phyloP scores from a whole-genome alignment of 208 protist species.

The Lotmaria passim region DNA sequence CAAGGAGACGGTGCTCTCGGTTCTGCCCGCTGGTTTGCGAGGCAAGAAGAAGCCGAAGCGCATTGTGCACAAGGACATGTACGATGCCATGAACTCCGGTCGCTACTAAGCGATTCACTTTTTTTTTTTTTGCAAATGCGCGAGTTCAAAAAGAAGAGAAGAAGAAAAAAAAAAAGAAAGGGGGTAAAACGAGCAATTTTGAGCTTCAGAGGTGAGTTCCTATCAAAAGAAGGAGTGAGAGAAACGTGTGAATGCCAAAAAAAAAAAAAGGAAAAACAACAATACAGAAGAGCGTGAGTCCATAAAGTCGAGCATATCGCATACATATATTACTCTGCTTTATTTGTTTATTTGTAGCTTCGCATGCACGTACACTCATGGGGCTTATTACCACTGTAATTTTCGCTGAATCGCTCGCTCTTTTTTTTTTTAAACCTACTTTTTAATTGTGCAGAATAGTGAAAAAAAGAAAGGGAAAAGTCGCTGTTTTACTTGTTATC shows the following conservation, averaged over 20 bases:
- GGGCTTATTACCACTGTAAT: too few species aligned
- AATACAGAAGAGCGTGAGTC: neutral
- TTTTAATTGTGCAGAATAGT: too few species aligned
- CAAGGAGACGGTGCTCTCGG: constrained; percentile 75
- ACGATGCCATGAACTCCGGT: constrained; percentile 86
- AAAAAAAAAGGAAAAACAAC: neutral
- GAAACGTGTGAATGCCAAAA: too few species aligned
- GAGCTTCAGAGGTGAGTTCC: too few species aligned
- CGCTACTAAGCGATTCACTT: constrained; percentile 41
- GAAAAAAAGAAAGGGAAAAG: too few species aligned
- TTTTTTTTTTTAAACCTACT: too few species aligned
- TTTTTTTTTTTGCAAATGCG: neutral
- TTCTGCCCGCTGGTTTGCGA: constrained; percentile 56
- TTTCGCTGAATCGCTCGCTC: too few species aligned
- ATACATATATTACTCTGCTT: neutral
- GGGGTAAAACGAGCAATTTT: too few species aligned
- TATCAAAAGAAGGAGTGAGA: too few species aligned
- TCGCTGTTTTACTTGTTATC: too few species aligned
- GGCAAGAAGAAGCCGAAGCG: constrained; percentile 56
- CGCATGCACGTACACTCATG: too few species aligned
- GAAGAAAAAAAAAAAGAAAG: neutral
- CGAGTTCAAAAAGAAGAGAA: neutral
- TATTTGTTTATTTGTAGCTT: too few species aligned
- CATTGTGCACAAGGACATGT: constrained; percentile 78
- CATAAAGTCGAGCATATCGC: neutral